These are phyloP conservation scores for Pestalotiopsis sp. DNA, from an alignment of 2,329 filamentous ascomycete genomes.

Conservation along the genomic window DNA sequence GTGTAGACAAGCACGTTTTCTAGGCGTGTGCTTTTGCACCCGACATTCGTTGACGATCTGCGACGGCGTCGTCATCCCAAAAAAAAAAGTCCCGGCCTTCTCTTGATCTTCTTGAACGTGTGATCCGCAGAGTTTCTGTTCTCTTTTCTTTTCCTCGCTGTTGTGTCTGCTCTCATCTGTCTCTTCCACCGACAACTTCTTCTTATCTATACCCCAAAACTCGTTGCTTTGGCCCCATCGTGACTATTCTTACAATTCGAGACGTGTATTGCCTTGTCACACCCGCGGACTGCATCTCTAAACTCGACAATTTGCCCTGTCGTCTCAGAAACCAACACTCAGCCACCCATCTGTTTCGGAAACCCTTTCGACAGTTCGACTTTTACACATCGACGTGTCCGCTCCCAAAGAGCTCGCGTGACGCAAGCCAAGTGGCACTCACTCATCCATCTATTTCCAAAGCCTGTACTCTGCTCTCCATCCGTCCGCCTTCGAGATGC, in stretches of 20 bases:
- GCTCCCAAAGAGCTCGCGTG: not conserved
- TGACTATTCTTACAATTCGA: not conserved
- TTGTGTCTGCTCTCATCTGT: not conserved
- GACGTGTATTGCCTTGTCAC: not conserved
- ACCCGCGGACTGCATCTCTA: not conserved
- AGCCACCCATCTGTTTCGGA: not conserved
- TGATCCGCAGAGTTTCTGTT: not conserved
- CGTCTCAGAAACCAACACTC: not conserved
- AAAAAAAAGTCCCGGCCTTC: not conserved
- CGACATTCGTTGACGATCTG: not conserved
- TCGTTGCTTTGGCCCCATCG: not conserved
- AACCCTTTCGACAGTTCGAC: not conserved
- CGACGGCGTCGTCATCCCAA: not conserved
- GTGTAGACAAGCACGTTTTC: not conserved
- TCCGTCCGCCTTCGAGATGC: conserved; percentile 49
- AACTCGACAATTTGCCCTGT: not conserved
- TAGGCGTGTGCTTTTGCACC: not conserved
- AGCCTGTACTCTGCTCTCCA: not conserved
- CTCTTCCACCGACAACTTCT: not conserved
- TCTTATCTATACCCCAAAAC: not conserved
- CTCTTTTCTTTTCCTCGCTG: too few relatives aligned
- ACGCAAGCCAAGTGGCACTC: not conserved
- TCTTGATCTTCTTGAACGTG: not conserved
- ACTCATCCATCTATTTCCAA: not conserved
- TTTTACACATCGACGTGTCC: not conserved